Evolutionary conservation across 2,329 filamentous ascomycete species (phyloP).

Genomic region (Ceratocystis colombiana): DNA sequence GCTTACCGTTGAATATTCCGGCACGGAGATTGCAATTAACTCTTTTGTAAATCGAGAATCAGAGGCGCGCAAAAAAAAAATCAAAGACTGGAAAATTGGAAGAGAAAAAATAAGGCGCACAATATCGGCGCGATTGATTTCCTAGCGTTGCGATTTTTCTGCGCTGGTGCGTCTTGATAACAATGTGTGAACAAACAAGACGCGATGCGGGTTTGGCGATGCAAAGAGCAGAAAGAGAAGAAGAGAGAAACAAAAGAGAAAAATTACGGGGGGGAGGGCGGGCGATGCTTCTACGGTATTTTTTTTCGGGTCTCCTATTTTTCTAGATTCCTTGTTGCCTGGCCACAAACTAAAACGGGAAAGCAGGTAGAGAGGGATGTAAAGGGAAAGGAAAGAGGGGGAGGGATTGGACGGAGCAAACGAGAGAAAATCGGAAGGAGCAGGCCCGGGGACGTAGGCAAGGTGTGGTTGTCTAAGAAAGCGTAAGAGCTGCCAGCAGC

Average conservation of each 20-base stretch:
- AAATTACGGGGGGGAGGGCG: background rate
- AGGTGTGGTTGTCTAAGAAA: background rate
- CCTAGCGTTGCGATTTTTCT: too few relatives aligned
- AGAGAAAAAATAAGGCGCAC: too few relatives aligned
- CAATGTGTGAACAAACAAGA: background rate
- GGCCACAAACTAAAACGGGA: background rate
- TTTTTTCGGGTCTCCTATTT: slow-evolving; percentile 12
- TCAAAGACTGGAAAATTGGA: too few relatives aligned
- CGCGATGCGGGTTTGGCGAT: background rate
- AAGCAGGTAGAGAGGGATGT: background rate
- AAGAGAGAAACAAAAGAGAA: background rate
- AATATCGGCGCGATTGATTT: too few relatives aligned
- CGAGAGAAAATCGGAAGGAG: slow-evolving; percentile 20
- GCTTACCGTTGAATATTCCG: too few relatives aligned
- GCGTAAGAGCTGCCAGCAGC: background rate
- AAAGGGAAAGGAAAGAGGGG: background rate
- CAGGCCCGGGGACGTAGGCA: slow-evolving; percentile 11
- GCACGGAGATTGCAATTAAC: too few relatives aligned
- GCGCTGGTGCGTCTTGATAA: too few relatives aligned
- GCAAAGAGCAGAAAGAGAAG: background rate
- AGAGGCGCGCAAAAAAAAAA: too few relatives aligned
- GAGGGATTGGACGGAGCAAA: slow-evolving; percentile 16
- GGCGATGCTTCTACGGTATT: background rate
- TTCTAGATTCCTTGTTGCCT: slow-evolving; percentile 12
- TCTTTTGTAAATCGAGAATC: too few relatives aligned